Evolutionary conservation across 2,329 filamentous ascomycete genomes (phyloP).

Genomic region (Coleophoma cylindrospora): DNA sequence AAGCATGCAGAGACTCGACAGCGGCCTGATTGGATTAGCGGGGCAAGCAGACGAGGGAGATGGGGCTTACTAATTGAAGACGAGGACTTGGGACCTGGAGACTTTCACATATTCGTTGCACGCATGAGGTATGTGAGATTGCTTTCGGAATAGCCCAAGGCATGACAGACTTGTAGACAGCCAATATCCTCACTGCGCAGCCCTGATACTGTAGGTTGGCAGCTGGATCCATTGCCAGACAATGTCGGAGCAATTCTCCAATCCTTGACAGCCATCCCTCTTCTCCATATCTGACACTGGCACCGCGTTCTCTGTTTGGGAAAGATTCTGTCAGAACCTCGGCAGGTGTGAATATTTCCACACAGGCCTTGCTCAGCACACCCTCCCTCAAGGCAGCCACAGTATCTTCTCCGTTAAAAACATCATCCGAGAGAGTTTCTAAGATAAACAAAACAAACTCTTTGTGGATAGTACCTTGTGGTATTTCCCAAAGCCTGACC

Average conservation of each 20-base stretch:
- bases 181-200: slow-evolving; percentile 72
- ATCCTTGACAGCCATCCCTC: slow-evolving; percentile 87
- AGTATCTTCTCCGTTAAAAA: slow-evolving; percentile 87
- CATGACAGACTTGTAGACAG: slow-evolving; percentile 73
- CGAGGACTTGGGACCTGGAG: slow-evolving; percentile 66
- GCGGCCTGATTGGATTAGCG: slow-evolving; percentile 50
- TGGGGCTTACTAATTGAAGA: slow-evolving; percentile 62
- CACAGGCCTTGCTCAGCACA: slow-evolving; percentile 79
- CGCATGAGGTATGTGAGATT: slow-evolving; percentile 64
- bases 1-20: slow-evolving; percentile 75
- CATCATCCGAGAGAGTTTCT: slow-evolving; percentile 88
- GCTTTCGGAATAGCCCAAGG: slow-evolving; percentile 85
- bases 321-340: slow-evolving; percentile 71
- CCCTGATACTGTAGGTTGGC: slow-evolving; percentile 62
- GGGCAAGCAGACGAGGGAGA: not conserved
- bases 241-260: slow-evolving; percentile 68
- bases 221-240: slow-evolving; percentile 60
- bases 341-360: slow-evolving; percentile 87
- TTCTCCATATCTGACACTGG: slow-evolving; percentile 66
- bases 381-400: slow-evolving; percentile 79
- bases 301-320: slow-evolving; percentile 59
- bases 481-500: slow-evolving; percentile 74
- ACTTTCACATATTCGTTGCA: slow-evolving; percentile 65
- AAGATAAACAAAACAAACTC: slow-evolving; percentile 84
- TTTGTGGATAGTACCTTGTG: slow-evolving; percentile 61